These are phyloP conservation scores for Boletus rubroflammeus DNA, from an alignment of 768 basidiomycete genomes.

Conservation along the genomic window DNA sequence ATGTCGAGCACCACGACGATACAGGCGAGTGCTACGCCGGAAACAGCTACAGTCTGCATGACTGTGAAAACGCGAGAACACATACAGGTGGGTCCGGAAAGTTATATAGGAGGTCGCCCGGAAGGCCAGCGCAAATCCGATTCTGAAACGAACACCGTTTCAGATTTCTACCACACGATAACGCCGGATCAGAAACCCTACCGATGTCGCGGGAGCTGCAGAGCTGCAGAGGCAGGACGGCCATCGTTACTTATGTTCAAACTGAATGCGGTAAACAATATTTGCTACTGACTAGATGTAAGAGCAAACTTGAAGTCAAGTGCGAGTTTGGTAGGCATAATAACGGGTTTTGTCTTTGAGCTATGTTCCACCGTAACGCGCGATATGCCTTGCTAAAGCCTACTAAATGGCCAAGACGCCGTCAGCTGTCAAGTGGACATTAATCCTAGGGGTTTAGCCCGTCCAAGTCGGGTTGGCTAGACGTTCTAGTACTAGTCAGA, in stretches of 20 bases:
- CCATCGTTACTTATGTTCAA: too few species aligned
- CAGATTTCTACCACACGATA: neutral
- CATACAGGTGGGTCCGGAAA: neutral
- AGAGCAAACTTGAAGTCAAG: neutral
- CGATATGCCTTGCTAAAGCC: neutral
- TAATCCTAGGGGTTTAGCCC: too few species aligned
- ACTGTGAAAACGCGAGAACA: neutral
- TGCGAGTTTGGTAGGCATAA: neutral
- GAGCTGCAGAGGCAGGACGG: too few species aligned
- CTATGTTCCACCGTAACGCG: neutral
- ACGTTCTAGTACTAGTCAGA: neutral
- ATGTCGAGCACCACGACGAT: constrained; percentile 11
- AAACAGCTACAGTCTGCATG: constrained; percentile 9
- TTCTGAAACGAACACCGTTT: neutral
- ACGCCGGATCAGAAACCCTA: neutral
- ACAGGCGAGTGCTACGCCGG: constrained; percentile 1
- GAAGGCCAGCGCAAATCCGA: neutral
- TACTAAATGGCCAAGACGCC: too few species aligned
- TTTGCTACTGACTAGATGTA: too few species aligned
- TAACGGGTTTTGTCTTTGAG: neutral
- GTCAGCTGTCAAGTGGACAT: too few species aligned
- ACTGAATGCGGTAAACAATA: neutral
- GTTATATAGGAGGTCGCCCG: neutral
- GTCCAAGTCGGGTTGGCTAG: neutral
- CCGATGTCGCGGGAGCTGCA: neutral